Conservation (phyloP, 2,329 filamentous ascomycete species). For the Tetracladium maxilliforme region DNA sequence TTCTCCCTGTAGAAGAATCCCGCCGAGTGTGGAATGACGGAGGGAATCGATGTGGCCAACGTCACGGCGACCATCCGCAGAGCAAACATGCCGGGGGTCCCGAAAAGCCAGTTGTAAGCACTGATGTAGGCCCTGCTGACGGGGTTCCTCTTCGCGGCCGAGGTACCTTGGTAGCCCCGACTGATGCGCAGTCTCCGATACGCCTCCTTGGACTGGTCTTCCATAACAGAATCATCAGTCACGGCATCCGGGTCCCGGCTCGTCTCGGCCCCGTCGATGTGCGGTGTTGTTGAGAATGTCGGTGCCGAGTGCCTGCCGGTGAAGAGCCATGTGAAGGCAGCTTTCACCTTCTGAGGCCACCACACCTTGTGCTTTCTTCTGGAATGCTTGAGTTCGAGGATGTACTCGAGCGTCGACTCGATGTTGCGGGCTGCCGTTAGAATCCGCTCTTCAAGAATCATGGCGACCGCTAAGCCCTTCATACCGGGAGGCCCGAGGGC, state of each 20-base stretch:
- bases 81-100: constrained; percentile 27
- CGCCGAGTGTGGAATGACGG: constrained; percentile 22
- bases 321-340: constrained; percentile 22
- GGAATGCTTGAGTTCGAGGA: constrained; percentile 18
- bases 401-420: constrained; percentile 19
- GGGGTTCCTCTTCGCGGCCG: constrained; percentile 12
- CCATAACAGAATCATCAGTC: constrained; percentile 12
- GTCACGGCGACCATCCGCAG: constrained; percentile 31
- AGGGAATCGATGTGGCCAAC: constrained; percentile 24
- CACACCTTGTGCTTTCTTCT: constrained; percentile 22
- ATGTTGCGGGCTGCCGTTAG: constrained; percentile 12
- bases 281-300: too few species aligned
- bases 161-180: constrained; percentile 10
- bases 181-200: constrained; percentile 20
- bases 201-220: constrained; percentile 17
- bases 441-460: constrained; percentile 31
- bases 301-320: too few species aligned
- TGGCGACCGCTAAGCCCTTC: constrained; percentile 24
- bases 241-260: constrained; percentile 4
- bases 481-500: constrained; percentile 14
- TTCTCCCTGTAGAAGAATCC: constrained; percentile 36
- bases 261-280: constrained; percentile 11
- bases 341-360: constrained; percentile 23
- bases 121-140: constrained; percentile 13
- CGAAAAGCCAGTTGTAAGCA: constrained; percentile 24